A percentile compares a stretch with the other conserved stretches of the same genome.
Conservation (phyloP, 306 rosid species). For the Cicer judaicum region DNA sequence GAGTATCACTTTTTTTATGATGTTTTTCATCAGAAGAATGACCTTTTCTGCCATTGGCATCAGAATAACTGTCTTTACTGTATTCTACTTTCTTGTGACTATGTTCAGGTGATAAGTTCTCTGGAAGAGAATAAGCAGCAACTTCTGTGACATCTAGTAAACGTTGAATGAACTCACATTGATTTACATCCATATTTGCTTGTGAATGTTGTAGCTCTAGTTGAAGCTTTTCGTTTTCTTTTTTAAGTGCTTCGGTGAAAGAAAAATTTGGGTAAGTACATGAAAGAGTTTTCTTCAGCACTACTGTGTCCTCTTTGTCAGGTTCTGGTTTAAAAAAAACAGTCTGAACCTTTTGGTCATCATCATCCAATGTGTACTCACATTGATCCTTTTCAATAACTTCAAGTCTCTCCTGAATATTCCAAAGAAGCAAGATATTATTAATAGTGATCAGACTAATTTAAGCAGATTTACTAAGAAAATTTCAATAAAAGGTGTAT, state of each 20-base stretch:
- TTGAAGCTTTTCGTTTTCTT: constrained; percentile 93
- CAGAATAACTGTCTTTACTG: constrained; percentile 50
- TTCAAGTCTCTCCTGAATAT: constrained; percentile 83
- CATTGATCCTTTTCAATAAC: constrained; percentile 86
- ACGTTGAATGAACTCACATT: constrained; percentile 92
- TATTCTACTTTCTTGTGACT: constrained; percentile 59
- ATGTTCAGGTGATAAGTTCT: constrained; percentile 60
- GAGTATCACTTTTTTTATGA: constrained; percentile 56
- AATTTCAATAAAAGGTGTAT: constrained; percentile 19
- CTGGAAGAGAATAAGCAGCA: constrained; percentile 62
- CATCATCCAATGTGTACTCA: constrained; percentile 94
- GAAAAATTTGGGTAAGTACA: constrained; percentile 87
- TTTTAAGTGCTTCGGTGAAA: constrained; percentile 74
- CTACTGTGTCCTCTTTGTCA: constrained; percentile 56
- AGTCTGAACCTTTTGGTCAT: constrained; percentile 78
- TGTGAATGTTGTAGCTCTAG: constrained; percentile 86
- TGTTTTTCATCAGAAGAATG: constrained; percentile 59
- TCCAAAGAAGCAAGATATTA: constrained; percentile 37
- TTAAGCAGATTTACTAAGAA: constrained; percentile 1
- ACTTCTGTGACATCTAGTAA: constrained; percentile 77
- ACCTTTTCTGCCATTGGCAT: constrained; percentile 55
- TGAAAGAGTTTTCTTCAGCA: constrained; percentile 91
- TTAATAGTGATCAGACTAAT: not conserved
- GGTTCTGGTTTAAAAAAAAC: constrained; percentile 92
- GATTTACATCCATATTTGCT: constrained; percentile 68